Evolutionary conservation across 1,284 basidiomycete genomes (phyloP), one percentile per base, ranked within the genome.

Genomic region (Wolfiporia cocos): DNA sequence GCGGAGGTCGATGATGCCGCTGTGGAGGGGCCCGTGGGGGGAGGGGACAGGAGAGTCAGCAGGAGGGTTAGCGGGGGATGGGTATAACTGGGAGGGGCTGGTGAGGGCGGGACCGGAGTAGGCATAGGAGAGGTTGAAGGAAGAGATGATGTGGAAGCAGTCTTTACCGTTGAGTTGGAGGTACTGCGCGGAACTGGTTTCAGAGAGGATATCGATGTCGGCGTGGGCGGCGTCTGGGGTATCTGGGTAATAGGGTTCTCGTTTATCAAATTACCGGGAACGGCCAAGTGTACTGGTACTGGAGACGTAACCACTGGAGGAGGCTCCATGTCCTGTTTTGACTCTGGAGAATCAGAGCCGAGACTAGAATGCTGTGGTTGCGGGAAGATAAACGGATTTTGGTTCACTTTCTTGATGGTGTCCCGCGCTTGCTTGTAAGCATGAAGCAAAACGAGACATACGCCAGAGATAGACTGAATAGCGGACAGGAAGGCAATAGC

Each of bases 401-500:
- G 66, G 50, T 86, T 83, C 22, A 86, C 80, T 20, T 70, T 68
- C 56, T 78, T 81, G 42, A 88, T 76, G 26, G 81, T 81, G 40
- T 66, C 65, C 2, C 82, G 54, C 3, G 73, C 66, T 49, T 78
- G 78, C 55, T 79, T 84, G 64, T 86, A 87, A 15, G 77, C 66
- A 31, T 84, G 69, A 26, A 86, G 77, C 31, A 86, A 64, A 30
- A 74, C 69, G 6, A 89, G 74, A 50, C 79, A 81, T 21, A 68
- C 63, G 11, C 81, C 78, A 1, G 86, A 89, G 21, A 89, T 63
- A 3, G 73, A 70, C 51, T 88, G 86, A 14, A 90, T 69, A 17
- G 78, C 70, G 7, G 86, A 89, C 24, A 90, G 76, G 28, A 86
- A 59, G 47, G 81, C 58, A 21, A 90, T 73, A 41, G 85, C 66